These are phyloP conservation scores for Adansonia rubrostipa DNA, from an alignment of 441 rosid species.

Conservation along the genomic window DNA sequence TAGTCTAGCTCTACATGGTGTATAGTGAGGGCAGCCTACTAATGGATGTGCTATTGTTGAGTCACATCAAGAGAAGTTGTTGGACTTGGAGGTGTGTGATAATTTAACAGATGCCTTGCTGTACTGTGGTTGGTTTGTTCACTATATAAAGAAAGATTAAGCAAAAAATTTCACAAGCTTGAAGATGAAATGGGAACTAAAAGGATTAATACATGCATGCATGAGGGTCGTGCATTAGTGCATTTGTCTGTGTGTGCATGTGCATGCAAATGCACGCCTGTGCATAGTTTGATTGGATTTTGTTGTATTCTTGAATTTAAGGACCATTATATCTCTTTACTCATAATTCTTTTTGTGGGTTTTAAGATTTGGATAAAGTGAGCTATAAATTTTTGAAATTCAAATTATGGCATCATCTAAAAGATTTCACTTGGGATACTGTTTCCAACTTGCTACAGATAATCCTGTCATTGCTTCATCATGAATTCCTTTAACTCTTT, in stretches of 20 bases:
- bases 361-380: background rate
- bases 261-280: background rate
- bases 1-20: background rate
- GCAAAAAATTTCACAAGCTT: background rate
- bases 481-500: constrained; percentile 15
- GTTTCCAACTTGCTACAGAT: background rate
- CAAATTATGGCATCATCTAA: background rate
- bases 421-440: background rate
- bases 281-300: constrained; percentile 5
- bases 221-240: background rate
- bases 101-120: background rate
- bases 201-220: background rate
- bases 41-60: background rate
- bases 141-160: background rate
- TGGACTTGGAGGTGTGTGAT: background rate
- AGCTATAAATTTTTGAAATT: background rate
- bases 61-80: background rate
- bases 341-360: background rate
- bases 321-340: background rate
- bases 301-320: background rate
- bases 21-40: background rate
- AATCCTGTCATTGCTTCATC: background rate
- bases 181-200: background rate
- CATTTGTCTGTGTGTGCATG: background rate
- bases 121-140: background rate